A percentile compares a stretch with the other conserved stretches of the same genome.
These are phyloP conservation scores for Paecilomyces fulvus DNA, from an alignment of 2,329 filamentous ascomycete genomes.

Conservation along the genomic window DNA sequence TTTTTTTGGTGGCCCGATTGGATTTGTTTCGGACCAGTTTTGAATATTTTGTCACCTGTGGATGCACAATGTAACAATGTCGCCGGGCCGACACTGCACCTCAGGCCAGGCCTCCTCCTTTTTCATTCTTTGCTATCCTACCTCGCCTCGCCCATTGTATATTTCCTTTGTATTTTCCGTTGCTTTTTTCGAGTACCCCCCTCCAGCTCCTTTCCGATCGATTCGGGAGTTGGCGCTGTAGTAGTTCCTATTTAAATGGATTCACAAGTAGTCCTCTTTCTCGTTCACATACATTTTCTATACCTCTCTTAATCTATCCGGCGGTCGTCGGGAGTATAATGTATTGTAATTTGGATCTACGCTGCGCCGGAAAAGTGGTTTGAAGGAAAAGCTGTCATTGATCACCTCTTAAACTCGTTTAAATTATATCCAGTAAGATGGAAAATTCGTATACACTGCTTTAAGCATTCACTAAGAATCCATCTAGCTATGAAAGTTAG, in stretches of 20 bases:
- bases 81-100: neutral
- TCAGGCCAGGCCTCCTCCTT: neutral
- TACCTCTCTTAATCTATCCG: neutral
- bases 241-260: neutral
- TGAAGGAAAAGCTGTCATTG: neutral
- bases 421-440: neutral
- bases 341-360: neutral
- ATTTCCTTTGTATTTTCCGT: neutral
- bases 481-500: no score
- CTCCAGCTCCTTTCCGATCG: neutral
- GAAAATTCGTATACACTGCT: no score
- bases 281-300: neutral
- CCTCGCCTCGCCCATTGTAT: neutral
- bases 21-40: constrained; percentile 3
- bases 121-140: neutral
- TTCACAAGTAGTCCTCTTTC: neutral
- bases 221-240: neutral
- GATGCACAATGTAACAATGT: neutral
- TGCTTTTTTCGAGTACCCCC: neutral
- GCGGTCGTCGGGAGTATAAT: neutral
- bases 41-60: constrained; percentile 2
- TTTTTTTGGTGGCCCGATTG: constrained; percentile 3
- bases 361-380: neutral
- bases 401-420: neutral
- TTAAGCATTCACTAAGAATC: no score